Base-by-base conservation (phyloP, 495 filamentous ascomycete genomes). In the Neurospora terricola region DNA sequence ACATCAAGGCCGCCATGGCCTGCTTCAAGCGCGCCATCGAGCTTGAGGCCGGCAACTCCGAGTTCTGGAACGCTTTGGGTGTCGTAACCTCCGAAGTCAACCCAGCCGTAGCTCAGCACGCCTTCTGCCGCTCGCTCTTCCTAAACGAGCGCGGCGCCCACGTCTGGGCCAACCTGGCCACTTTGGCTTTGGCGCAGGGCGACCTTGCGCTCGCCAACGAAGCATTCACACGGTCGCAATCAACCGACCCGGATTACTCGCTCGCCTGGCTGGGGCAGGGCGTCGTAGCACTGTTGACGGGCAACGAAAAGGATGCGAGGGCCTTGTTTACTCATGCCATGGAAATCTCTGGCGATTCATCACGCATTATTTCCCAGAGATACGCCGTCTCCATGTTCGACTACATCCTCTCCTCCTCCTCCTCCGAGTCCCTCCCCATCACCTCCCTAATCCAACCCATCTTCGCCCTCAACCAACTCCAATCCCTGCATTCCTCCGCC, bases 21-120 rank as follows among this genome's bases (percentile, higher is more conserved):
- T 96, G 94, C 80, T 99, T 99, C 88, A 99, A 98, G 82, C 87
- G 93, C 70, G 92, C 96, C 5, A 98, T 99, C 77, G 96, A 98
- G 81, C 83, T 98, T 3, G 96, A 99, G 80, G 91, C 96, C 8
- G 92, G 94, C 38, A 99, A 98, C 78, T 84, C 94, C 0, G 96
- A 99, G 77, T 99, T 98, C 81, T 99, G 96, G 96, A 98, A 97
- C 80, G 89, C 96, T 4, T 87, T 99, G 27, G 96, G 95, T 27
- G 93, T 98, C 8, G 92, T 92, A 18, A 98, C 96, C 3, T 92
- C 91, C 59, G 87, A 85, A 43, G 84, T 97, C 77, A 97, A 93
- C 78, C 91, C 93, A 0, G 91, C 91, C 72, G 92, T 98, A 3
- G 90, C 96, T 0, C 96, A 99, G 81, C 96, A 99, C 82, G 88